phyloP scores from a whole-genome alignment of 371 early-diverging fungal genomes.

The Mucor lusitanicus region DNA sequence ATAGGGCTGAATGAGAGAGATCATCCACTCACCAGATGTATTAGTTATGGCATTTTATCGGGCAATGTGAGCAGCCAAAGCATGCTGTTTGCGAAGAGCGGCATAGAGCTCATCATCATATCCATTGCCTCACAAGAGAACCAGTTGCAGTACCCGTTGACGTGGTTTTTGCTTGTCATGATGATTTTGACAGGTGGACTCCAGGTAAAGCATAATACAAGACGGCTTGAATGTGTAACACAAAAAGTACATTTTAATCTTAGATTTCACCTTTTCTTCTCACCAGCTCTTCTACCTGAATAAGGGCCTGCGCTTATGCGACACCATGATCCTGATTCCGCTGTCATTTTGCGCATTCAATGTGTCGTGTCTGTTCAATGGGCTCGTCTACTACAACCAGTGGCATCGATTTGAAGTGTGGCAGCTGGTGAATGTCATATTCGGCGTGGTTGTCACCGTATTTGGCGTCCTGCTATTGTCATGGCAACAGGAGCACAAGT shows the following conservation, averaged over 20 bases:
- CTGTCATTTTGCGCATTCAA: slow-evolving; percentile 77
- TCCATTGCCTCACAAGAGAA: slow-evolving; percentile 61
- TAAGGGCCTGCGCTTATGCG: slow-evolving; percentile 71
- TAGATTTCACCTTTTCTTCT: slow-evolving; percentile 1
- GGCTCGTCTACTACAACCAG: slow-evolving; percentile 79
- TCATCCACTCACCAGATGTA: no score
- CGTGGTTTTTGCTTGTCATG: slow-evolving; percentile 67
- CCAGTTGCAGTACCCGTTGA: slow-evolving; percentile 69
- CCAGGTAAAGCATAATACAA: slow-evolving; percentile 47
- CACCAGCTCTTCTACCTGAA: slow-evolving; percentile 73
- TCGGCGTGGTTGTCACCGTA: slow-evolving; percentile 62
- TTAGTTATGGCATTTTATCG: slow-evolving; percentile 66
- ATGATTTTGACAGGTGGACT: slow-evolving; percentile 63
- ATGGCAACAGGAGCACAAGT: slow-evolving; percentile 26
- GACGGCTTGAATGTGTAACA: background rate
- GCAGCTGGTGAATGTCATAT: slow-evolving; percentile 63
- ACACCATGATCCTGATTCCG: slow-evolving; percentile 75
- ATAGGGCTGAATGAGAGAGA: no score
- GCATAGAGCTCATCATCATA: slow-evolving; percentile 69
- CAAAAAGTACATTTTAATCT: slow-evolving; percentile 1
- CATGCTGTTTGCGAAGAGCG: slow-evolving; percentile 77
- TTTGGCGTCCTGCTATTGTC: slow-evolving; percentile 65
- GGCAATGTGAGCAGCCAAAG: slow-evolving; percentile 77
- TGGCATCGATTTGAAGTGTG: slow-evolving; percentile 60
- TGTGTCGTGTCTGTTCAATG: slow-evolving; percentile 74